Base-by-base conservation (phyloP, 306 rosid genomes). In the Citrullus colocynthis region DNA sequence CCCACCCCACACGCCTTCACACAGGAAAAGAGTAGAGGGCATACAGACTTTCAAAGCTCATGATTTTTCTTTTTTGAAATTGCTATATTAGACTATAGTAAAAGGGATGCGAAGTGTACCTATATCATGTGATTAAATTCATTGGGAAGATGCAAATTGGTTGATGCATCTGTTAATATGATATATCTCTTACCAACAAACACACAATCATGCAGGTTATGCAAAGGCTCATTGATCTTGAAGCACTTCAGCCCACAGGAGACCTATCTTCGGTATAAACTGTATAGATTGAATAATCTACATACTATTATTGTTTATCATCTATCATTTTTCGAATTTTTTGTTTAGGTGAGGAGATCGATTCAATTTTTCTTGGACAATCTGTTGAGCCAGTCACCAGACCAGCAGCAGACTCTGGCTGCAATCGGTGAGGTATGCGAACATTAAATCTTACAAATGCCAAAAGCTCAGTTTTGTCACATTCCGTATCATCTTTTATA, bases 201-300 rank as follows among this genome's bases (percentile, higher is more conserved):
- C 51, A n/a, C 62, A 67, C 54, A 77, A 11, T 52, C 14, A 9
- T 82, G 85, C 89, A 90, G 96, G 97, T 93, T 82, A 86, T 90
- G 81, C 83, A 81, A 84, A 79, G 87, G 79, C 96, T 93, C 37
- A 78, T 90, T 30, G 93, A 93, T 76, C 96, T 93, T 49, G 96
- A 85, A 84, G 97, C 96, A 77, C 90, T 93, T 52, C 90, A 90
- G 80, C 96, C 94, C 28, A 90, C 96, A 17, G 94, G 93, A 81
- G 97, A 90, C 77, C 42, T 90, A 71, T 85, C 96, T 74, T 49
- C 97, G 10, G 96, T 90, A 84, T 42, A 81, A 44, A 16, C 60
- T 55, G 5, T 66, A 45, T 56, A 45, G 32, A 64, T 24, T 14
- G 1, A 49, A 72, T 49, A 51, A 74, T 79, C 57, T 11, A 51